These are phyloP conservation scores for Magnaporthiopsis poae DNA, from an alignment of 2,329 filamentous ascomycete species.

Conservation along the genomic window DNA sequence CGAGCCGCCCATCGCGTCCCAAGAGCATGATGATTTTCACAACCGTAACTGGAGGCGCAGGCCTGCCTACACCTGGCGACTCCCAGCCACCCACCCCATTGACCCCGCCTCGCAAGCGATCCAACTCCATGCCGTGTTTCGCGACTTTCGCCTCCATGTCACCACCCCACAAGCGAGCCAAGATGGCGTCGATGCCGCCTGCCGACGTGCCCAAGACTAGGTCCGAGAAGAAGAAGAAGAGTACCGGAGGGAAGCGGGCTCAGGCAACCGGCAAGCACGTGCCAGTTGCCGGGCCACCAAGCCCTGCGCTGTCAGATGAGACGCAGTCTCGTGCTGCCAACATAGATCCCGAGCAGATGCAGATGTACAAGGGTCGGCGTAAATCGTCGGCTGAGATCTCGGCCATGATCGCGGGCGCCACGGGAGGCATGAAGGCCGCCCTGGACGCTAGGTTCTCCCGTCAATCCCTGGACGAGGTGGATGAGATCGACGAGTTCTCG, in stretches of 20 bases:
- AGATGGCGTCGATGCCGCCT: not conserved
- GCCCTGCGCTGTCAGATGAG: not conserved
- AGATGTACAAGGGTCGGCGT: constrained; percentile 1
- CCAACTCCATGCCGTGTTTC: constrained; percentile 39
- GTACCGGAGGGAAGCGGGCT: not conserved
- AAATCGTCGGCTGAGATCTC: constrained; percentile 23
- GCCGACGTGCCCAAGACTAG: not conserved
- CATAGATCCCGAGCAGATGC: not conserved
- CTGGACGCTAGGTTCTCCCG: constrained; percentile 2
- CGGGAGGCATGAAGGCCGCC: constrained; percentile 23
- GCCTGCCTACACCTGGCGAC: constrained; percentile 23
- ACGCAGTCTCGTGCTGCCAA: not conserved
- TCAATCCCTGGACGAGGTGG: constrained; percentile 11
- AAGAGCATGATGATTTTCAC: constrained; percentile 35
- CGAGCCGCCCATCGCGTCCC: constrained; percentile 27
- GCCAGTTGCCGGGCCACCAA: not conserved
- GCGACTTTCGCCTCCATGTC: constrained; percentile 19
- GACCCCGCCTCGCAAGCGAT: constrained; percentile 26
- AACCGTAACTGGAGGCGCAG: constrained; percentile 15
- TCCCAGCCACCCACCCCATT: constrained; percentile 28
- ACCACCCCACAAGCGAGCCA: constrained; percentile 12
- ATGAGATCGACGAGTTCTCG: constrained; percentile 41
- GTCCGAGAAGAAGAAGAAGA: not conserved
- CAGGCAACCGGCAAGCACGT: not conserved
- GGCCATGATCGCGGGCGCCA: constrained; percentile 30